Conservation (phyloP, 225 moss, liverwort and hornwort genomes). For the Rhytidiadelphus loreus region DNA sequence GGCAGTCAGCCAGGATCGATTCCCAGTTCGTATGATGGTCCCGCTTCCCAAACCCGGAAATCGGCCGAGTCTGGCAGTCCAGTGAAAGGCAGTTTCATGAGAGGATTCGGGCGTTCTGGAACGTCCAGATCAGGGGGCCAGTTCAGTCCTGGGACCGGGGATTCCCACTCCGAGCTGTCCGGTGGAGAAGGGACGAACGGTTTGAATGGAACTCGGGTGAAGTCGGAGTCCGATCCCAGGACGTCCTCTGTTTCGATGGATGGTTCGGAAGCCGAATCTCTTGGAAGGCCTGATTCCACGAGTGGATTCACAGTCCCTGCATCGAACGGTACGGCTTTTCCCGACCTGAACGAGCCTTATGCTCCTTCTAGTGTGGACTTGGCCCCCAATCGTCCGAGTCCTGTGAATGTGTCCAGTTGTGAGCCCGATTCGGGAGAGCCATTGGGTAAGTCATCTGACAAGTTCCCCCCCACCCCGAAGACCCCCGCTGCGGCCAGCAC, state of each 20-base stretch:
- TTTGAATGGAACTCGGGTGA: conserved; percentile 7
- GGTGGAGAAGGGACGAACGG: conserved; percentile 9
- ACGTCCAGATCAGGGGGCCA: neutral
- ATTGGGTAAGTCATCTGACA: conserved; percentile 18
- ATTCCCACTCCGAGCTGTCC: conserved; percentile 14
- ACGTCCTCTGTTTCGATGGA: conserved; percentile 23
- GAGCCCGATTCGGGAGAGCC: conserved; percentile 36
- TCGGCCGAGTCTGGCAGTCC: conserved; percentile 1
- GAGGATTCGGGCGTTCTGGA: conserved; percentile 18
- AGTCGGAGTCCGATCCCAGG: conserved; percentile 5
- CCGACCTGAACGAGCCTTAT: conserved; percentile 54
- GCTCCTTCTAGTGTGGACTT: conserved; percentile 5
- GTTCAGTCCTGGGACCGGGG: conserved; percentile 7
- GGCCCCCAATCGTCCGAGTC: neutral
- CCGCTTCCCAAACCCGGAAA: neutral
- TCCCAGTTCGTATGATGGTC: conserved; percentile 32
- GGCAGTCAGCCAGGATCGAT: neutral
- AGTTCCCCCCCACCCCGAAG: conserved; percentile 11
- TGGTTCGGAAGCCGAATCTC: conserved; percentile 22
- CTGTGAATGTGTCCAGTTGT: conserved; percentile 4
- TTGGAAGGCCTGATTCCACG: conserved; percentile 9
- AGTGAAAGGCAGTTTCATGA: conserved; percentile 45
- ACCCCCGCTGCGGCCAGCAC: neutral
- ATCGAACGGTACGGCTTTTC: conserved; percentile 36
- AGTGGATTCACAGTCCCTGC: conserved; percentile 21